Conservation (phyloP, 768 basidiomycete genomes). For the Amanita rubescens region DNA sequence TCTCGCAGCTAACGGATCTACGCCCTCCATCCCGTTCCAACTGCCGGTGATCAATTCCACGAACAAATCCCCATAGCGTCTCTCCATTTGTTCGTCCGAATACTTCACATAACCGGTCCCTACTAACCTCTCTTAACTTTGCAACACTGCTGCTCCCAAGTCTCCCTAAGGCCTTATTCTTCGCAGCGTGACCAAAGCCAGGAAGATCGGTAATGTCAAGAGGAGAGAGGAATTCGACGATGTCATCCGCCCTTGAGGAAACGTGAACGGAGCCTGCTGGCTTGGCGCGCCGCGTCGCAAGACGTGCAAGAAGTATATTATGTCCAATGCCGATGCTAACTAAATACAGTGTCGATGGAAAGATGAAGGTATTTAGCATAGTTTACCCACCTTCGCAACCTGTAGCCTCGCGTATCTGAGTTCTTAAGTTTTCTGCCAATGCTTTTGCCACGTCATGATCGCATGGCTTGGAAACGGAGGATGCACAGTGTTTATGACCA, state of each 20-base stretch:
- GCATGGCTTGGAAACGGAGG: conserved; percentile 16
- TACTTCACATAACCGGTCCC: conserved; percentile 55
- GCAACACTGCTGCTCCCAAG: conserved; percentile 66
- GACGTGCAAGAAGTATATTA: conserved; percentile 87
- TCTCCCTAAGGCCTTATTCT: conserved; percentile 75
- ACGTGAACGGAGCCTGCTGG: conserved; percentile 86
- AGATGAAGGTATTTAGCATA: background rate
- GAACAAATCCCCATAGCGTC: conserved; percentile 74
- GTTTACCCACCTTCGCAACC: conserved; percentile 66
- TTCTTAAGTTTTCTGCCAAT: conserved; percentile 75
- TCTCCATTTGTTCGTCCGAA: conserved; percentile 80
- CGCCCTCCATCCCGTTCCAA: conserved; percentile 81
- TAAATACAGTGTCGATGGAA: conserved; percentile 19
- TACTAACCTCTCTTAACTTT: conserved; percentile 59
- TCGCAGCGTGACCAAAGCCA: conserved; percentile 74
- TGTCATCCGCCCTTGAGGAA: conserved; percentile 30
- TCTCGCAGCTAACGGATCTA: conserved; percentile 90
- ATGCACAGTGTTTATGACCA: conserved; percentile 14
- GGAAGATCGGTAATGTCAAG: conserved; percentile 77
- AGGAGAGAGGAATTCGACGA: conserved; percentile 49
- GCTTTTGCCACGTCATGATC: conserved; percentile 60
- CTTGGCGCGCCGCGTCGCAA: conserved; percentile 88
- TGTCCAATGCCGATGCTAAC: conserved; percentile 90
- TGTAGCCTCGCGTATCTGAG: conserved; percentile 69
- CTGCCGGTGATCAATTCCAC: conserved; percentile 76